Evolutionary conservation across 176 grass and related monocot genomes (phyloP), one percentile per base, ranked within the genome.

Genomic region (Saccharum officinarum): DNA sequence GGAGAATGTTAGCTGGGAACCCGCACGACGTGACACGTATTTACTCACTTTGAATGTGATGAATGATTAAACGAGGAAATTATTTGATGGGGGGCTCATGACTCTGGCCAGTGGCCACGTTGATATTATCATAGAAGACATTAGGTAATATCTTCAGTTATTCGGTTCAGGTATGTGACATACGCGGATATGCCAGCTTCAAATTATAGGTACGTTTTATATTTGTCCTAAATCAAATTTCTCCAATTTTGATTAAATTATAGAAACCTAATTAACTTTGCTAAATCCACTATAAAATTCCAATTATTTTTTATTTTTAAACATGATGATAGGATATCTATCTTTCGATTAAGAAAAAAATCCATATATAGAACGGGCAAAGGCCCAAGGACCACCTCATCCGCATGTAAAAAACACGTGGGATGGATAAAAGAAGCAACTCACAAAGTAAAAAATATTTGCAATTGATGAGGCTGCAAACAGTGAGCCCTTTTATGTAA

Each of bases 11-110:
- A 8, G 16, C 4, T 69, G 17, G 54, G 40, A 54, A 40, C 71
- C 63, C 83, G 37, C 65, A 54, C 54, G 78, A 86, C n/a, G 65
- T 54, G 83, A 86, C 83, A 1, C 78, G 4, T 72, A 86, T 78
- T 90, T 90, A 90, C 85, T 71, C 30, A 16, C 13, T 8, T 63
- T 22, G 69, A 85, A 22, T 64, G 54, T 34, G 73, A 26, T 23
- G 64, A 52, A 36, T 74, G 25, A 70, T 38, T 61, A 62, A 61
- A 11, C 20, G 5, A 30, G 60, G 69, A 89, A 80, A 85, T 75
- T 59, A 61, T 89, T 67, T 60, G 70, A 18, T 61, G 25, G 14
- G 28, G n/a, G 22, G 26, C 45, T 47, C 16, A 45, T 45, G 39
- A 22, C 10, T 10, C 15, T 71, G 7, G 7, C 15, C 34, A 4